Evolutionary conservation across 345 rosid species (phyloP), one percentile per base, ranked within the genome.

Genomic region (Populus nigra): DNA sequence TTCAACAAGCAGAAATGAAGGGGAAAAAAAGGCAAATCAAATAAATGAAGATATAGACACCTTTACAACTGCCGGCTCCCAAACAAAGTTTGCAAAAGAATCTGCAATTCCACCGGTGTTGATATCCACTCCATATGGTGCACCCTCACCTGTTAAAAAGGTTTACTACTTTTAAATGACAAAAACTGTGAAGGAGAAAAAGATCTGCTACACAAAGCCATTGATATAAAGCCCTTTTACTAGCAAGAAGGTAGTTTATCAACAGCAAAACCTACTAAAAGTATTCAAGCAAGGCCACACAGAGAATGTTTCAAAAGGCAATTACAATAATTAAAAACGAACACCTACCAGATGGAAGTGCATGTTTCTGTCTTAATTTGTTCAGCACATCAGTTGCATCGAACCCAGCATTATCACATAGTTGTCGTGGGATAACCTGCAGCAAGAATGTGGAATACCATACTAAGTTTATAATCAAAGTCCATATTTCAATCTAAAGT

Each of bases 51-150:
- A 77, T 23, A 31, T 12, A 65, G n/a, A 12, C 68, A 85, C 99
- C 98, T 96, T 94, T 16, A 94, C 99, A 70, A 94, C 98, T 22
- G 99, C 88, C 76, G 99, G 99, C 78, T 96, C 99, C 99, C 99
- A 96, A 7, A 96, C 98, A 78, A 96, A 94, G 89, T 90, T 92
- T 23, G 96, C 90, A 90, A 90, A 94, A 36, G 99, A 94, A 87
- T 96, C 98, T 4, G 92, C 92, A 41, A 96, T 91, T 82, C 97
- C 99, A 50, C 98, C 98, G 15, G 96, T 90, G 85, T 96, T 92
- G 73, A 96, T 90, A 82, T 96, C 98, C 79, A 96, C 99, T 71
- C 99, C 99, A 68, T 86, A 96, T 59, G 89, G 90, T 10, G 98
- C 95, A 67, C 98, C 99, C 79, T 93, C 95, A 68, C 97, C 97